phyloP scores from a whole-genome alignment of 148 eudicot species.

The Nepenthes mirabilis region DNA sequence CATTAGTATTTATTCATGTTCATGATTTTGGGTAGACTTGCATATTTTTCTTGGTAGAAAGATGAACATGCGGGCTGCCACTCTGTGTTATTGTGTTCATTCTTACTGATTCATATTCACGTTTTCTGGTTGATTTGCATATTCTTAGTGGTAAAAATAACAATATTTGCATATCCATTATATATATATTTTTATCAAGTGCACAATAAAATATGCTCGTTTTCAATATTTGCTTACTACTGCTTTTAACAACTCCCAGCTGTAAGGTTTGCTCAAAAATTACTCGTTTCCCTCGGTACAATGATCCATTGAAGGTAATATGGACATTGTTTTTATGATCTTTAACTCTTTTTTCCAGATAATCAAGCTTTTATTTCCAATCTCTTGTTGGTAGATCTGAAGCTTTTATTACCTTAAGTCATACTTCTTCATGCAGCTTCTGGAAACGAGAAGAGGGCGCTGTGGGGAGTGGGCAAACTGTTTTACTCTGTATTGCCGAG shows the following conservation, averaged over 20 bases:
- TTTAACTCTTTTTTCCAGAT: background rate
- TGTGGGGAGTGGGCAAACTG: constrained; percentile 99
- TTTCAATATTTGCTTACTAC: constrained; percentile 5
- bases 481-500: constrained; percentile 87
- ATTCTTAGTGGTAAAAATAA: background rate
- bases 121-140: too few species aligned
- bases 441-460: constrained; percentile 93
- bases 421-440: constrained; percentile 44
- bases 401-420: constrained; percentile 5
- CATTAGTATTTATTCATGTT: too few species aligned
- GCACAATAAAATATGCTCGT: background rate
- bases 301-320: constrained; percentile 75
- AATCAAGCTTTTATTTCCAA: constrained; percentile 9
- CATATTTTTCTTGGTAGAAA: too few species aligned
- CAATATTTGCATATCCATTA: too few species aligned
- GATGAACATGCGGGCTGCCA: too few species aligned
- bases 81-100: background rate
- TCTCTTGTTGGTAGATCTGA: constrained; percentile 1
- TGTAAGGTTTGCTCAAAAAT: constrained; percentile 55
- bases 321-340: background rate
- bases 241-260: constrained; percentile 29
- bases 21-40: too few species aligned
- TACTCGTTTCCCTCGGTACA: constrained; percentile 95
- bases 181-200: constrained; percentile 2
- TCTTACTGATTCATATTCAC: too few species aligned